phyloP scores from a whole-genome alignment of 805 yeast species.

The Ogataea sp. region DNA sequence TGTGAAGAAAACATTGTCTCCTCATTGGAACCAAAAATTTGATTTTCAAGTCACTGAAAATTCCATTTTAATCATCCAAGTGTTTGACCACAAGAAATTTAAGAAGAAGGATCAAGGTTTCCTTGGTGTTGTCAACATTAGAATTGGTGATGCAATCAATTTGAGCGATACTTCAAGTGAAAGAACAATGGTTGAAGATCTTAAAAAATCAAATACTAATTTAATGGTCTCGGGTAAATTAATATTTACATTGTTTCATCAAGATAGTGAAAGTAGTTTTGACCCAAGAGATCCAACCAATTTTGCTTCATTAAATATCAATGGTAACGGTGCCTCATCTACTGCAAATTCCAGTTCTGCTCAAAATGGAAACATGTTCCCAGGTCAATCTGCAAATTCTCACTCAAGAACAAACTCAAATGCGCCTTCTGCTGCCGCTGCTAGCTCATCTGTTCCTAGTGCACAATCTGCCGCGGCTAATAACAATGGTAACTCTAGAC shows the following conservation, averaged over 20 bases:
- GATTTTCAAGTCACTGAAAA: conserved; percentile 69
- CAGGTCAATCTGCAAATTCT: conserved; percentile 15
- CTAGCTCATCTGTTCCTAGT: too few species aligned
- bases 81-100: conserved; percentile 94
- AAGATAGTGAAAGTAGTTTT: conserved; percentile 9
- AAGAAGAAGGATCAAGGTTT: conserved; percentile 98
- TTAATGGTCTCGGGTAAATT: conserved; percentile 90
- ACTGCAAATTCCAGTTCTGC: conserved; percentile 3
- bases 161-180: conserved; percentile 40
- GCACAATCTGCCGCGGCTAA: not conserved
- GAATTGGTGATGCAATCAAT: conserved; percentile 85
- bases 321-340: not conserved
- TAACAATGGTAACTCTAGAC: conserved; percentile 30
- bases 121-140: conserved; percentile 87
- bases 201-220: conserved; percentile 86
- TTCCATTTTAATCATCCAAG: conserved; percentile 84
- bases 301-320: conserved; percentile 8
- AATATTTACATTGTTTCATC: conserved; percentile 63
- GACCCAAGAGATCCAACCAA: conserved; percentile 24
- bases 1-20: conserved; percentile 88
- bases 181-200: conserved; percentile 88
- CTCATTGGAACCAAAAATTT: conserved; percentile 96
- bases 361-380: conserved; percentile 12
- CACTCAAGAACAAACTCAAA: conserved; percentile 11
- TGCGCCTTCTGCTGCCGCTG: conserved; percentile 15